A percentile compares a stretch with the other conserved stretches of the same genome.
Evolutionary conservation across 225 moss, liverwort and hornwort species (phyloP).

Genomic region (Rhytidiadelphus loreus): DNA sequence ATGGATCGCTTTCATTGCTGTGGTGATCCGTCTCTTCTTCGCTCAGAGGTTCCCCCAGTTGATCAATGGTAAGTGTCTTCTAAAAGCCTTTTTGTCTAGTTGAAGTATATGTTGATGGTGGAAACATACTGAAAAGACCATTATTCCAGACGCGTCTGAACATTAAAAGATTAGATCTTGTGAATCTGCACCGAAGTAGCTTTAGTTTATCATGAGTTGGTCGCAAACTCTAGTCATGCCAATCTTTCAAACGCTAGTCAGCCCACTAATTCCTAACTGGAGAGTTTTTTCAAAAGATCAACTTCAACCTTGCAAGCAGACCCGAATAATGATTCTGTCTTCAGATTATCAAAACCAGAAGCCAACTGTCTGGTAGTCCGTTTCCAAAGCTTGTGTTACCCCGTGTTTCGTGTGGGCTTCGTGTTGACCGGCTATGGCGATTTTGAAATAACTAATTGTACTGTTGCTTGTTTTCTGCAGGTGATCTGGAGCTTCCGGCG

Average conservation of each 20-base stretch:
- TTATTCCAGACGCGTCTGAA: background rate
- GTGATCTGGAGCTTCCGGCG: slow-evolving; percentile 39
- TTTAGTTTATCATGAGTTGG: background rate
- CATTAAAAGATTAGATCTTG: background rate
- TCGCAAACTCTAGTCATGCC: background rate
- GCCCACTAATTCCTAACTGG: background rate
- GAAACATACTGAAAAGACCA: background rate
- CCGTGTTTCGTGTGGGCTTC: background rate
- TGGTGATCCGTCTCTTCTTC: slow-evolving; percentile 60
- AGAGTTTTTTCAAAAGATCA: background rate
- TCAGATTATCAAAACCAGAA: background rate
- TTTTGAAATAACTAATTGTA: background rate
- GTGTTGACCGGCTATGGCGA: background rate
- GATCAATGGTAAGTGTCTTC: slow-evolving; percentile 12
- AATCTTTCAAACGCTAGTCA: background rate
- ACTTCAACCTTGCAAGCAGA: background rate
- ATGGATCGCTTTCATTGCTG: slow-evolving; percentile 58
- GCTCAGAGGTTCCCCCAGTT: slow-evolving; percentile 18
- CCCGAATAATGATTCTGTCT: background rate
- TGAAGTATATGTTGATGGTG: background rate
- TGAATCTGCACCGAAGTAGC: too few species aligned
- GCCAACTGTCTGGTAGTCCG: too few species aligned
- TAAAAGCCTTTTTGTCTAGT: background rate
- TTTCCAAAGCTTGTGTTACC: background rate
- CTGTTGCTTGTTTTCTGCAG: background rate